These are phyloP conservation scores for Colletotrichum sp. DNA, from an alignment of 2,329 filamentous ascomycete genomes.

Conservation along the genomic window DNA sequence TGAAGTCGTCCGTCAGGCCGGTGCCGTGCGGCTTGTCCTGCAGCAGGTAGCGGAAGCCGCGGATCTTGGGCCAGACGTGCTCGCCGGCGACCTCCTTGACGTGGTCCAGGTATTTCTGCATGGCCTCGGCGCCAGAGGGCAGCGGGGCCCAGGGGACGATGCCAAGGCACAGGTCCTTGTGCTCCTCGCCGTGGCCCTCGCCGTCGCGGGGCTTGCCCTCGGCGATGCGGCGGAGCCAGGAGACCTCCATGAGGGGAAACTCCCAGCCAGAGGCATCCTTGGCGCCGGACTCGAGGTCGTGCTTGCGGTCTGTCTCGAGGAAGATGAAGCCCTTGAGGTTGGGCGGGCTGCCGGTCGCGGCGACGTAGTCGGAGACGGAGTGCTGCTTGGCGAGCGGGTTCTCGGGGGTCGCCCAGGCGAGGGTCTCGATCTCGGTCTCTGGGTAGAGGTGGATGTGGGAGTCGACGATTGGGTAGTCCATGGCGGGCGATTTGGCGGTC, in stretches of 20 bases:
- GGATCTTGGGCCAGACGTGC: slow-evolving; percentile 68
- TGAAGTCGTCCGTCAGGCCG: slow-evolving; percentile 68
- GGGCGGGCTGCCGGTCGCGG: slow-evolving; percentile 43
- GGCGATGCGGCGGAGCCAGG: slow-evolving; percentile 70
- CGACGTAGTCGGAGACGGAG: slow-evolving; percentile 68
- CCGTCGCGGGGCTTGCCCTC: slow-evolving; percentile 60
- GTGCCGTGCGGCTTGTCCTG: slow-evolving; percentile 76
- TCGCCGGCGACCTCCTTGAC: slow-evolving; percentile 67
- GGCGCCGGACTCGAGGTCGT: slow-evolving; percentile 55
- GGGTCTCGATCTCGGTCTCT: slow-evolving; percentile 64
- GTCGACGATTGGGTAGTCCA: slow-evolving; percentile 74
- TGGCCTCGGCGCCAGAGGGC: slow-evolving; percentile 61
- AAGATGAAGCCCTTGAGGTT: slow-evolving; percentile 76
- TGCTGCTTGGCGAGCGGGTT: slow-evolving; percentile 67
- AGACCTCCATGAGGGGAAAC: slow-evolving; percentile 74
- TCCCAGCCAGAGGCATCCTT: slow-evolving; percentile 64
- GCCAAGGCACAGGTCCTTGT: slow-evolving; percentile 65
- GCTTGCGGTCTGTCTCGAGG: slow-evolving; percentile 80
- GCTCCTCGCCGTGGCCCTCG: slow-evolving; percentile 60
- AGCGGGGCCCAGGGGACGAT: slow-evolving; percentile 89
- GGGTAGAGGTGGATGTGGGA: slow-evolving; percentile 93
- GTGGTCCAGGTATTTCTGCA: slow-evolving; percentile 69
- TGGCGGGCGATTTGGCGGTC: slow-evolving; percentile 12
- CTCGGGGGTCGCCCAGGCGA: slow-evolving; percentile 72
- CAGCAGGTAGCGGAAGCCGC: slow-evolving; percentile 82